Percentiles rank a stretch among this genome's conserved stretches.
These are phyloP conservation scores for Coemansia sp. DNA, from an alignment of 192 early-diverging fungal species.

Conservation along the genomic window DNA sequence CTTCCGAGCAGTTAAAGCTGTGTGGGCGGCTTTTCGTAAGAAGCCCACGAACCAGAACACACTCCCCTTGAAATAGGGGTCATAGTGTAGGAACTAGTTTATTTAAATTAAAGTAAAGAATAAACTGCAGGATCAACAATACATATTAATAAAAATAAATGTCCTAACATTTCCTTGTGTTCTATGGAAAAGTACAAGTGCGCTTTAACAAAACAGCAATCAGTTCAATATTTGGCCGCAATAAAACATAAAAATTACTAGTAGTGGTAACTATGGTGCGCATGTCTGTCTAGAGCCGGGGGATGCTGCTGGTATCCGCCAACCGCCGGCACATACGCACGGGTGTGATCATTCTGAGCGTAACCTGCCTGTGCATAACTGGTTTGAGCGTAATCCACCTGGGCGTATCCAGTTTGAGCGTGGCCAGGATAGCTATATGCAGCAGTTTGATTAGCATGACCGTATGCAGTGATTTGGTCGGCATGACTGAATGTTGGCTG, in stretches of 20 bases:
- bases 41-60: no score
- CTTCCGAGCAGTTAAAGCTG: no score
- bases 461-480: no score
- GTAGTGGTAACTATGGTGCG: constrained; percentile 10
- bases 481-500: no score
- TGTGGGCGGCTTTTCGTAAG: no score
- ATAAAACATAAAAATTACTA: neutral
- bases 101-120: neutral
- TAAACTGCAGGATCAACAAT: neutral
- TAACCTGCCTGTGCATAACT: neutral
- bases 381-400: neutral
- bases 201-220: neutral
- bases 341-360: neutral
- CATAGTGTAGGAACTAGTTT: neutral
- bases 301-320: neutral
- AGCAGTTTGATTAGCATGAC: no score
- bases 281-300: neutral
- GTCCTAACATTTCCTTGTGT: neutral
- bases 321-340: neutral
- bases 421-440: no score
- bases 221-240: neutral
- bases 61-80: no score
- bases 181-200: no score
- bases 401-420: no score
- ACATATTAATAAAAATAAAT: neutral